Percentiles rank a stretch among this genome's conserved stretches.
Evolutionary conservation across 306 rosid genomes (phyloP).

Genomic region (Corylus americana): DNA sequence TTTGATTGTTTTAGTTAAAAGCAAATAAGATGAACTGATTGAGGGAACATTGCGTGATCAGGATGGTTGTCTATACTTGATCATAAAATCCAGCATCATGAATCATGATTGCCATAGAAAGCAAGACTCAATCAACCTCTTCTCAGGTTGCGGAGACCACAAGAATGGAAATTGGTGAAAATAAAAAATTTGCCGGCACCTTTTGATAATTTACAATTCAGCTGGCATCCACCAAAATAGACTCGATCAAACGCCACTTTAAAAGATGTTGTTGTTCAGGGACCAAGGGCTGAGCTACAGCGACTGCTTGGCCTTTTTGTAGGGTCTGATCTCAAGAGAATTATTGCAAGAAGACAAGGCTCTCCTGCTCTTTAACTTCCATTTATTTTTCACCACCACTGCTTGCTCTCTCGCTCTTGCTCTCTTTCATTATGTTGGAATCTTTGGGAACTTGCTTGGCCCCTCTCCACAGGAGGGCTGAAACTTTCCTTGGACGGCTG

Average conservation of each 20-base stretch:
- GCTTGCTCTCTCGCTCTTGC: neutral
- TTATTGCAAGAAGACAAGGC: constrained; percentile 20
- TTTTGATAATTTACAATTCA: constrained; percentile 18
- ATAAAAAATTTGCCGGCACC: constrained; percentile 33
- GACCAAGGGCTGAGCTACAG: constrained; percentile 11
- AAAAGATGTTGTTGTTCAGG: too few species aligned
- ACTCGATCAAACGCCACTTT: constrained; percentile 24
- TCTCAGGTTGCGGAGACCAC: constrained; percentile 25
- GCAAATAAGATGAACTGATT: neutral
- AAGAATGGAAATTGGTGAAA: constrained; percentile 15
- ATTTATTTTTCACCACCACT: neutral
- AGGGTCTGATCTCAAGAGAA: neutral
- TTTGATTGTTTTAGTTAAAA: neutral
- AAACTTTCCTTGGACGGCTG: constrained; percentile 24
- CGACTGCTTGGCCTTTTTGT: constrained; percentile 13
- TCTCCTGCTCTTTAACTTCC: neutral
- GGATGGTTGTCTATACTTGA: neutral
- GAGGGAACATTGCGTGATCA: neutral
- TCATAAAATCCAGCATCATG: constrained; percentile 14
- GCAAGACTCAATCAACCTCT: constrained; percentile 6
- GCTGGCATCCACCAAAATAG: constrained; percentile 40
- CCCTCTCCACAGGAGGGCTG: constrained; percentile 34
- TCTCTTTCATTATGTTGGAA: constrained; percentile 28
- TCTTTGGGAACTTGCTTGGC: constrained; percentile 40
- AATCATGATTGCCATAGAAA: constrained; percentile 2